Evolutionary conservation across 2,329 filamentous ascomycete genomes (phyloP), one percentile per base, ranked within the genome.

Genomic region (Emmonsia crescens): DNA sequence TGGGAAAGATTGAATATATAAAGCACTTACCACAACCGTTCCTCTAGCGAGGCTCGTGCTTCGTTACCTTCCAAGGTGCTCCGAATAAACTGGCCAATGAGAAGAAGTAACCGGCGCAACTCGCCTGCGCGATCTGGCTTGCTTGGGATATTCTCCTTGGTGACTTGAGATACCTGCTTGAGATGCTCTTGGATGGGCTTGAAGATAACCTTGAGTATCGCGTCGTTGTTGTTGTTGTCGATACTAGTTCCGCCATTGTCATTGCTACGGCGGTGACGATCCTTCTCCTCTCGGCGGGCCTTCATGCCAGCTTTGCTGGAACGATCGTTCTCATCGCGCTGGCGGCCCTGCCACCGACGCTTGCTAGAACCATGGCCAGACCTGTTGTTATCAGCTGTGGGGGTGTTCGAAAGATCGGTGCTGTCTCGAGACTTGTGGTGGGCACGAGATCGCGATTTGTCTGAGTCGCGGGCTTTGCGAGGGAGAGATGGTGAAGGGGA

Each of bases 81-180:
- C 46, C 69, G 71, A 61, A 80, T 79, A 62, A 79, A 79, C 40
- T 75, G 74, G 38, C 78, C 78, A 64, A 80, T 77, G 55, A 74
- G 73, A 57, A 73, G 72, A 52, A 80, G 73, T 29, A 78, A 72
- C 40, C 68, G 71, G 44, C 78, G 71, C 54, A 80, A 69, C 60
- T 78, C 73, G 42, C 69, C 70, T 12, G 78, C 78, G 48, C 78
- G 74, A 61, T 76, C 70, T 19, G 69, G 63, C 64, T 78, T 78
- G 62, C 74, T 75, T 9, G 77, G 76, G 51, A 77, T 74, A 44
- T 74, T 76, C 60, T 76, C 75, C 62, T 78, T 79, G 1, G 76
- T 80, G 49, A 78, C 75, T 38, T 70, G 71, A 29, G 76, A 74
- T n/a, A 79, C 76, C 60, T 73, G 72, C 62, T 72, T 75, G 27